Conservation (phyloP, 1,284 basidiomycete genomes). For the Pascua guehoae region DNA sequence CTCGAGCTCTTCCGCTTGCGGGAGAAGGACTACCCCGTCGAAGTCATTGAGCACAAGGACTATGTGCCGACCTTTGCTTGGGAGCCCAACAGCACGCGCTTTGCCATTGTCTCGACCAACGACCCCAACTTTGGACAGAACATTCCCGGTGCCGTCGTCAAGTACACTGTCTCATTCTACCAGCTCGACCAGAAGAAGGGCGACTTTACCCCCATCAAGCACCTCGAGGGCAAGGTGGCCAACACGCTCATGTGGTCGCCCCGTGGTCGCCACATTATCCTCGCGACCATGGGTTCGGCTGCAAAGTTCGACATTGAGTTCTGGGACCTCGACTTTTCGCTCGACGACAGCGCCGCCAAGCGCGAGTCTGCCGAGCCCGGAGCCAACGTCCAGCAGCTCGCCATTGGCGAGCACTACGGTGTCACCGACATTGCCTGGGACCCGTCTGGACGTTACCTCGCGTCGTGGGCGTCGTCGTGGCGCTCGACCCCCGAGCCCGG, state of each 20-base stretch:
- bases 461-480: constrained; percentile 93
- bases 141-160: constrained; percentile 84
- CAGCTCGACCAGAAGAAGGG: constrained; percentile 96
- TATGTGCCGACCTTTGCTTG: constrained; percentile 96
- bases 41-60: constrained; percentile 97
- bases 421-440: constrained; percentile 99
- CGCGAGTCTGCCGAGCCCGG: constrained; percentile 69
- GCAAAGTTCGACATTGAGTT: constrained; percentile 97
- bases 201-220: constrained; percentile 85
- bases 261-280: constrained; percentile 88
- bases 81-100: constrained; percentile 95
- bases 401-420: constrained; percentile 91
- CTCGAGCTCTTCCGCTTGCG: constrained; percentile 96
- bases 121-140: constrained; percentile 90
- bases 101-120: constrained; percentile 90
- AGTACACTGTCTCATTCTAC: constrained; percentile 96
- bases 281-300: constrained; percentile 91
- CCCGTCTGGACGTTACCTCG: constrained; percentile 89
- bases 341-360: constrained; percentile 62
- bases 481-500: constrained; percentile 93
- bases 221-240: constrained; percentile 78
- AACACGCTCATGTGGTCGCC: constrained; percentile 98
- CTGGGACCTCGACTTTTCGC: constrained; percentile 94
- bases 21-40: constrained; percentile 97
- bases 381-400: constrained; percentile 76